Percentiles rank a stretch among this genome's conserved stretches.
Conservation (phyloP, 2,329 filamentous ascomycete genomes). For the Claviceps paspali region DNA sequence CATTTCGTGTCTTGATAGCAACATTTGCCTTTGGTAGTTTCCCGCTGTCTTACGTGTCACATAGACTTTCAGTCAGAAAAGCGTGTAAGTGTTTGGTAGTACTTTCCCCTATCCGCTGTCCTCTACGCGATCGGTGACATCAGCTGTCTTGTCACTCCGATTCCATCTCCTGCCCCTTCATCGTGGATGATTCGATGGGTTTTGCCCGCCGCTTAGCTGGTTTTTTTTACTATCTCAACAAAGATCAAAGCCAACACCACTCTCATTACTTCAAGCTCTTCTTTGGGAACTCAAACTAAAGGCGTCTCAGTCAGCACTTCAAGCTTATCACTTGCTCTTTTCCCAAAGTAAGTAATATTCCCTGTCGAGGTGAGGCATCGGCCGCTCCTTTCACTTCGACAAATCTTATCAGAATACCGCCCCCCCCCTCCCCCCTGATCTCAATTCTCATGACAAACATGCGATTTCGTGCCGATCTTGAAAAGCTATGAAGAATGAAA, state of each 20-base stretch:
- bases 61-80: conserved; percentile 12
- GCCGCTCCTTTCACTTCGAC: background rate
- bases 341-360: conserved; percentile 9
- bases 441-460: background rate
- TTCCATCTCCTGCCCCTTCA: background rate
- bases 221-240: too few species aligned
- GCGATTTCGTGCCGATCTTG: background rate
- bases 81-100: conserved; percentile 12
- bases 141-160: background rate
- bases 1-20: conserved; percentile 37
- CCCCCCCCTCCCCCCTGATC: background rate
- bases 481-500: background rate
- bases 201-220: too few species aligned
- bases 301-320: conserved; percentile 10
- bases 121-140: background rate
- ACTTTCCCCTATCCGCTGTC: too few species aligned
- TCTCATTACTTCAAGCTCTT: background rate
- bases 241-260: background rate
- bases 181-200: too few species aligned
- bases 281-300: background rate
- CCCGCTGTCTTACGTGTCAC: conserved; percentile 15
- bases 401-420: too few species aligned
- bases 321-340: conserved; percentile 19
- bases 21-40: conserved; percentile 24
- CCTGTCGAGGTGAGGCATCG: conserved; percentile 1